Percentiles rank a stretch among this genome's conserved stretches.
phyloP scores from a whole-genome alignment of 768 basidiomycete species.

The Pleurotus sapidus region DNA sequence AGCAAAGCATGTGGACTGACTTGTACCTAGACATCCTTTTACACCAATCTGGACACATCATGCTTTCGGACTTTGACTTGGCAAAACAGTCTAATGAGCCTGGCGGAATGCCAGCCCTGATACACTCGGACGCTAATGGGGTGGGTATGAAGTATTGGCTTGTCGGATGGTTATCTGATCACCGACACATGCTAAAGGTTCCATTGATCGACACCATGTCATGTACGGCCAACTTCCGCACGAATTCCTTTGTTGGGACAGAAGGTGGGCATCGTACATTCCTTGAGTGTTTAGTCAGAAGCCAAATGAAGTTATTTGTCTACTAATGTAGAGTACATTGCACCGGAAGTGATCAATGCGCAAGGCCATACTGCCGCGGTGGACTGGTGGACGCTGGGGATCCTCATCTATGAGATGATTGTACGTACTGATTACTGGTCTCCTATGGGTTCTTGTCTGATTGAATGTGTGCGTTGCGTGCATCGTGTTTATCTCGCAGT shows the following conservation, averaged over 20 bases:
- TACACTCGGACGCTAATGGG: conserved; percentile 87
- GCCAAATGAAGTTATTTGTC: conserved; percentile 19
- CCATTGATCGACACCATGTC: conserved; percentile 96
- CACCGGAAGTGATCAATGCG: conserved; percentile 96
- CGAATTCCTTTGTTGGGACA: conserved; percentile 98
- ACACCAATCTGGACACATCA: conserved; percentile 98
- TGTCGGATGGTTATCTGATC: background rate
- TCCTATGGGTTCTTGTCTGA: conserved; percentile 24
- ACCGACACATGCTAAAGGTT: conserved; percentile 42
- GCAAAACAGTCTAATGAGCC: conserved; percentile 92
- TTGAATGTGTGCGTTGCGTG: conserved; percentile 9
- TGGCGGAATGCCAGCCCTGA: conserved; percentile 82
- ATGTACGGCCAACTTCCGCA: conserved; percentile 96
- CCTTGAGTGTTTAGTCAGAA: conserved; percentile 16
- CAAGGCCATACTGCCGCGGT: conserved; percentile 97
- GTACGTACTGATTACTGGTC: conserved; percentile 58
- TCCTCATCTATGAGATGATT: conserved; percentile 99
- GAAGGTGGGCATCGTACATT: conserved; percentile 65
- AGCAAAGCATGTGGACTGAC: too few relatives aligned
- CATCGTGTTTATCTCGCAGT: conserved; percentile 47
- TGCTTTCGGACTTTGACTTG: conserved; percentile 99
- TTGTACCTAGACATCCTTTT: conserved; percentile 79
- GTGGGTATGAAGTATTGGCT: conserved; percentile 42
- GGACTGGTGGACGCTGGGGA: conserved; percentile 99
- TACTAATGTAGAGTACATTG: conserved; percentile 82